phyloP scores from a whole-genome alignment of 768 basidiomycete genomes.

The Gautieria morchelliformis region DNA sequence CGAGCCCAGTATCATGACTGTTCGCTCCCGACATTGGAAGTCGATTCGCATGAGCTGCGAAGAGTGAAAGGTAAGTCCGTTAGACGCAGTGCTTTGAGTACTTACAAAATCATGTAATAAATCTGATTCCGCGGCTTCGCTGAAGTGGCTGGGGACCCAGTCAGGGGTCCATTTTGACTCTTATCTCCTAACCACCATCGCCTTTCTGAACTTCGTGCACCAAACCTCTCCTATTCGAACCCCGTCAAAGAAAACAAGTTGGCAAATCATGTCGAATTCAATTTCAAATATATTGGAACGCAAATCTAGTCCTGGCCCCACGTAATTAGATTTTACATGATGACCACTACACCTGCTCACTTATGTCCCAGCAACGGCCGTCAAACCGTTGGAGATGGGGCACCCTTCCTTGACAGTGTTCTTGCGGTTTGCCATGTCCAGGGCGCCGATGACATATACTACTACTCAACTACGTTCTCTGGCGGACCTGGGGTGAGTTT shows the following conservation, averaged over 20 bases:
- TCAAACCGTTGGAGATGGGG: constrained; percentile 97
- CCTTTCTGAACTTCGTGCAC: constrained; percentile 7
- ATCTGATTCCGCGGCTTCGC: too few relatives aligned
- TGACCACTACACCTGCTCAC: not conserved
- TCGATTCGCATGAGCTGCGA: not conserved
- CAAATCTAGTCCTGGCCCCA: constrained; percentile 92
- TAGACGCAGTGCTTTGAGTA: not conserved
- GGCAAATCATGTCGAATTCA: constrained; percentile 75
- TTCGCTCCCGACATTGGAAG: not conserved
- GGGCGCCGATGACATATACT: constrained; percentile 76
- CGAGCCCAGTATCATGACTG: not conserved
- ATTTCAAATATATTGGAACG: constrained; percentile 62
- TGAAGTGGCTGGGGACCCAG: constrained; percentile 5
- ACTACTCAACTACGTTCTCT: constrained; percentile 90
- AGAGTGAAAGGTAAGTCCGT: not conserved
- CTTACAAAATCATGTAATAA: not conserved
- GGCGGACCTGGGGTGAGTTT: constrained; percentile 77
- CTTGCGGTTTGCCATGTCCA: constrained; percentile 81
- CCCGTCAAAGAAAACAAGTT: constrained; percentile 51
- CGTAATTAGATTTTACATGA: constrained; percentile 30
- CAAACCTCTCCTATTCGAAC: constrained; percentile 13
- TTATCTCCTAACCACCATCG: constrained; percentile 15
- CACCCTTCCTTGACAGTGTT: constrained; percentile 68
- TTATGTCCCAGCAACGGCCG: constrained; percentile 68
- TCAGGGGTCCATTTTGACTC: not conserved